Percentiles rank a stretch among this genome's conserved stretches.
phyloP scores from a whole-genome alignment of 148 eudicot genomes.

The Limonium bicolor region DNA sequence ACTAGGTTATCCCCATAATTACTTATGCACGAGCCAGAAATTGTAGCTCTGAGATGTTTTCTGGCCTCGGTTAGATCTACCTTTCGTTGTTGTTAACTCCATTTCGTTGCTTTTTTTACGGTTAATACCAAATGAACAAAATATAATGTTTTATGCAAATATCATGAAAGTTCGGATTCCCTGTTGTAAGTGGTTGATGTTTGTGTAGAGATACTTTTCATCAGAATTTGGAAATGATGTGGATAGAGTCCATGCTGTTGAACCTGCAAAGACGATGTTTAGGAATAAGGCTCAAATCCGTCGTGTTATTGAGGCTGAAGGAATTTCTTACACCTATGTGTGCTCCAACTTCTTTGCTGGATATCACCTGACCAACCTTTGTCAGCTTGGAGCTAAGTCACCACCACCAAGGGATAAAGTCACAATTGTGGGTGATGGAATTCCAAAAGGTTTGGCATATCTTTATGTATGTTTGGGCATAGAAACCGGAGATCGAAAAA shows the following conservation, averaged over 20 bases:
- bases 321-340: constrained; percentile 22
- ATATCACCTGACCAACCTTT: constrained; percentile 10
- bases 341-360: constrained; percentile 14
- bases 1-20: too few species aligned
- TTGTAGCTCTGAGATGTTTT: too few species aligned
- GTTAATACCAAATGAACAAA: not conserved
- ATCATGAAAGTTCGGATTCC: not conserved
- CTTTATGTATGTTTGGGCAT: too few species aligned
- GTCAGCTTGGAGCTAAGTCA: constrained; percentile 10
- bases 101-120: not conserved
- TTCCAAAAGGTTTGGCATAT: constrained; percentile 21
- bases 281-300: constrained; percentile 12
- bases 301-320: constrained; percentile 12
- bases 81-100: too few species aligned
- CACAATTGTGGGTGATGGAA: constrained; percentile 25
- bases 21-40: too few species aligned
- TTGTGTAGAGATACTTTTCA: constrained; percentile 1
- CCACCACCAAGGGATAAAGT: constrained; percentile 26
- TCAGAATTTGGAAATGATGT: constrained; percentile 3
- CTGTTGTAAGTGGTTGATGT: not conserved
- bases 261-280: constrained; percentile 12
- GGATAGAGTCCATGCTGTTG: constrained; percentile 14
- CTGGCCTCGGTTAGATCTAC: too few species aligned
- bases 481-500: too few species aligned
- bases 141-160: not conserved